These are phyloP conservation scores for Gyrodon lividus DNA, from an alignment of 768 basidiomycete species.

Conservation along the genomic window DNA sequence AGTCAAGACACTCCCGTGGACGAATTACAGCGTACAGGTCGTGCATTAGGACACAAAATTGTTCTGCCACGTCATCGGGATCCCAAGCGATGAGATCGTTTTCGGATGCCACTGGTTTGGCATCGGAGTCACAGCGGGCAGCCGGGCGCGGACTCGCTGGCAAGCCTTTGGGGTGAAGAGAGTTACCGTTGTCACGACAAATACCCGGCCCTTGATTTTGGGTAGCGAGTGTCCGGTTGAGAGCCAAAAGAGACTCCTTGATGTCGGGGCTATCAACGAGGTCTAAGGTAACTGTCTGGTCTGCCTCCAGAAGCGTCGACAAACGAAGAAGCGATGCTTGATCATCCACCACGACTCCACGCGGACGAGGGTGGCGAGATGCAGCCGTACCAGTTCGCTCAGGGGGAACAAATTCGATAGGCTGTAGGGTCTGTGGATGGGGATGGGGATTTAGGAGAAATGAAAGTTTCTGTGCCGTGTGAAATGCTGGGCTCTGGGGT, in stretches of 20 bases:
- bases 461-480: neutral
- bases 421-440: neutral
- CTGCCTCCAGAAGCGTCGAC: slow-evolving; percentile 37
- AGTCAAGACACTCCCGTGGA: slow-evolving; percentile 71
- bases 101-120: slow-evolving; percentile 35
- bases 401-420: neutral
- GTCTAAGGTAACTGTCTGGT: slow-evolving; percentile 14
- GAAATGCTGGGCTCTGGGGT: slow-evolving; percentile 31
- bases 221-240: neutral
- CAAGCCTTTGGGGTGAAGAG: slow-evolving; percentile 4
- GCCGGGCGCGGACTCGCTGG: slow-evolving; percentile 24
- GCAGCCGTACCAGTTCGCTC: neutral
- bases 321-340: slow-evolving; percentile 34
- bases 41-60: slow-evolving; percentile 76
- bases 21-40: slow-evolving; percentile 67
- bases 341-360: slow-evolving; percentile 41
- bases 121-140: neutral
- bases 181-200: slow-evolving; percentile 2
- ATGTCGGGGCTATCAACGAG: slow-evolving; percentile 30
- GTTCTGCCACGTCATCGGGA: slow-evolving; percentile 71
- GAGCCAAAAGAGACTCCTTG: slow-evolving; percentile 19
- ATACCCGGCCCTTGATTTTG: neutral
- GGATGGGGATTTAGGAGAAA: neutral
- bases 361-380: slow-evolving; percentile 35
- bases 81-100: slow-evolving; percentile 67